Percentiles rank a stretch among this genome's conserved stretches.
phyloP scores from a whole-genome alignment of 306 rosid species.

The Fragaria nilgerrensis region DNA sequence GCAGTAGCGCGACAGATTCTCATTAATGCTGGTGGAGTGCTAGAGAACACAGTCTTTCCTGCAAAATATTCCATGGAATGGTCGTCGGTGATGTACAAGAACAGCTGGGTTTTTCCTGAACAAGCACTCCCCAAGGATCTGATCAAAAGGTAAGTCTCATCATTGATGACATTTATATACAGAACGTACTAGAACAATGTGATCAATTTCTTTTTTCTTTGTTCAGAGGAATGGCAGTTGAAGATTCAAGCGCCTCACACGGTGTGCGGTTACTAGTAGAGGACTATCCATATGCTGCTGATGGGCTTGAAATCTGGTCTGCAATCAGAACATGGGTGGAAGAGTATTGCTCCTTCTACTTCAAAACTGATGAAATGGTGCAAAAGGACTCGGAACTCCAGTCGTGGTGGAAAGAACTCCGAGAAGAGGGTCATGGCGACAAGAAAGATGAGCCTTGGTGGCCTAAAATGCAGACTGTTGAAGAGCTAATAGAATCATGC shows the following conservation, averaged over 20 bases:
- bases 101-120: slow-evolving; percentile 62
- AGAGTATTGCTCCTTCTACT: slow-evolving; percentile 62
- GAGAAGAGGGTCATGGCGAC: slow-evolving; percentile 66
- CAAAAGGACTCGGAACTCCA: slow-evolving; percentile 53
- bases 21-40: slow-evolving; percentile 60
- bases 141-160: slow-evolving; percentile 56
- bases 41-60: slow-evolving; percentile 63
- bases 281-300: slow-evolving; percentile 84
- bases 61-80: slow-evolving; percentile 62
- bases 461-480: slow-evolving; percentile 58
- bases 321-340: slow-evolving; percentile 60
- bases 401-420: slow-evolving; percentile 75
- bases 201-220: slow-evolving; percentile 12
- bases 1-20: slow-evolving; percentile 67
- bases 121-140: slow-evolving; percentile 79
- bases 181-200: background rate
- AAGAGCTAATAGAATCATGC: slow-evolving; percentile 55
- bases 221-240: slow-evolving; percentile 64
- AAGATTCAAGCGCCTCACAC: slow-evolving; percentile 48
- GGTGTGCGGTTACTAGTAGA: slow-evolving; percentile 59
- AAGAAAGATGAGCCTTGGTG: slow-evolving; percentile 71
- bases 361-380: slow-evolving; percentile 33
- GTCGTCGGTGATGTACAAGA: slow-evolving; percentile 63
- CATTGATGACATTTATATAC: background rate
- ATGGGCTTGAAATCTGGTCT: slow-evolving; percentile 75